Percentiles rank a stretch among this genome's conserved stretches.
Evolutionary conservation across 2,329 filamentous ascomycete species (phyloP).

Genomic region (Dactylella cylindrospora): DNA sequence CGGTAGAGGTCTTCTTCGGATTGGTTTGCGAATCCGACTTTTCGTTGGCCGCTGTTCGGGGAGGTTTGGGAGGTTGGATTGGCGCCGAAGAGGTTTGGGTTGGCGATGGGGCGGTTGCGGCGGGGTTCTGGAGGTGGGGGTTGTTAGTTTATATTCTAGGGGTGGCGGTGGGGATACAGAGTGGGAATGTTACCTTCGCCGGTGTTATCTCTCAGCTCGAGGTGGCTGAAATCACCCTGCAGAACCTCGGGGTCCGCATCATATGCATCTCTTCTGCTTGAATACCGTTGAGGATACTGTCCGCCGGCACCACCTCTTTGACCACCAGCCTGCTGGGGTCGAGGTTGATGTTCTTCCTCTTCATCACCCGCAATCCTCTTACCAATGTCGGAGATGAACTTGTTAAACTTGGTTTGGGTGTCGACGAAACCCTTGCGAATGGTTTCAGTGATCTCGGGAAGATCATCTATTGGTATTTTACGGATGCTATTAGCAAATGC

Average conservation of each 20-base stretch:
- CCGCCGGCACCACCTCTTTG: constrained; percentile 52
- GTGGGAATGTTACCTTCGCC: constrained; percentile 54
- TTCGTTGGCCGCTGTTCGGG: constrained; percentile 56
- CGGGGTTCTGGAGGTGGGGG: constrained; percentile 55
- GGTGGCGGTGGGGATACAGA: background rate
- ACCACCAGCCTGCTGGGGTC: constrained; percentile 50
- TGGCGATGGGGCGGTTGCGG: constrained; percentile 68
- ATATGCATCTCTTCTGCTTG: constrained; percentile 73
- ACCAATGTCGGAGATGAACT: constrained; percentile 86
- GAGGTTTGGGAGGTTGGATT: constrained; percentile 56
- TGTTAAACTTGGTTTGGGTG: constrained; percentile 88
- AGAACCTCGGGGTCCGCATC: constrained; percentile 91
- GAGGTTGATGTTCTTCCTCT: constrained; percentile 62
- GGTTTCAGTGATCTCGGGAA: constrained; percentile 89
- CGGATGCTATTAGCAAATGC: constrained; percentile 13
- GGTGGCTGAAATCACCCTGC: constrained; percentile 77
- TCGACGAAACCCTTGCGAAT: constrained; percentile 92
- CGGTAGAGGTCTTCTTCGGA: constrained; percentile 54
- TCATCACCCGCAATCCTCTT: constrained; percentile 91
- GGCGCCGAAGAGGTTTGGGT: constrained; percentile 78
- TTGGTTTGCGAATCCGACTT: constrained; percentile 60
- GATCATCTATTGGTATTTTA: constrained; percentile 66
- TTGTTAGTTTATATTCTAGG: background rate
- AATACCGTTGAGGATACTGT: constrained; percentile 63
- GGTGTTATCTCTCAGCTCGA: constrained; percentile 63